Base-by-base conservation (phyloP, 2,329 filamentous ascomycete genomes). In the Gliomastix tumulicola region DNA sequence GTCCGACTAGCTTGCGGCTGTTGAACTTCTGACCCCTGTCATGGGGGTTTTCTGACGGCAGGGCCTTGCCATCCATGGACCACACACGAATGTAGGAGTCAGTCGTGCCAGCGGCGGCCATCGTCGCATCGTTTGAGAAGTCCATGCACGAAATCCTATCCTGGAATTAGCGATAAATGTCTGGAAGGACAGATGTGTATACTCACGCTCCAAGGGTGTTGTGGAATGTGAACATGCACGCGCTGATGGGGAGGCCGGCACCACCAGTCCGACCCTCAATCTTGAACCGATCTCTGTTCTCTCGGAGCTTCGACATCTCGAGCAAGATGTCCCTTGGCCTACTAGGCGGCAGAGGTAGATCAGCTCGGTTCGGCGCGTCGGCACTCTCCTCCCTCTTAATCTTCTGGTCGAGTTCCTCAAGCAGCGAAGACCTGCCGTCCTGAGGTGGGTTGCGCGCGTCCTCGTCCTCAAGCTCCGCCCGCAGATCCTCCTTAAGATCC, bases 221-320 rank as follows among this genome's bases (percentile, higher is more conserved):
- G 67, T 98, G 92, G 54, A 97, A 95, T 1, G 92, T 98, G 57
- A 94, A 96, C 85, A 97, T 97, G 68, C 87, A 92, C 18, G 94
- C 82, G 50, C 88, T 94, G 41, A 96, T 72, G 19, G 82, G 81
- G 37, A 88, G 79, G 12, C 89, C 88, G 35, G 89, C 75, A 8
- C 89, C 90, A 13, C 88, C 86, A 11, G 85, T 90, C 22, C 84
- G 78, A 16, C 82, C 79, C 41, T 94, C 86, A 39, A 97, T 90
- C 54, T 79, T 84, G 57, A 96, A 94, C 15, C 90, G 77, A 51
- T 97, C 90, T 17, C 92, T 80, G 51, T 94, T 87, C 59, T 98
- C 92, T 45, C 88, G 86, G 9, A 97, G 79, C 55, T 90, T 92
- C 53, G 92, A 87, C 50, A 97, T 88, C 59, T 97, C 92, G 66